Evolutionary conservation across 257 asterid species (phyloP).

Genomic region (Primulina eburnea): DNA sequence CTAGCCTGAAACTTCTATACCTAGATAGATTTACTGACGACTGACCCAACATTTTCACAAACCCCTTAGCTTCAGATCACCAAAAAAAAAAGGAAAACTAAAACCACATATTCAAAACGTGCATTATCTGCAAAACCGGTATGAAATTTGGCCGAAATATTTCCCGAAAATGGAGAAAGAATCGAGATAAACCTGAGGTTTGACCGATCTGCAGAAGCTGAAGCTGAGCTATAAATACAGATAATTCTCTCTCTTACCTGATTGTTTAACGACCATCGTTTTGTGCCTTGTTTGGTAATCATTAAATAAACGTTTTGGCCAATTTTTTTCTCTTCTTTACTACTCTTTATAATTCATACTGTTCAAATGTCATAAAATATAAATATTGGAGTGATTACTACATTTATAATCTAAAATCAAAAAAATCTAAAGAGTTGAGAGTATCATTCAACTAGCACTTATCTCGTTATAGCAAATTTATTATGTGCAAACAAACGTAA

Average conservation of each 20-base stretch:
- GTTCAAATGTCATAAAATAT: no score
- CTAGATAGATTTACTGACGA: conserved; percentile 35
- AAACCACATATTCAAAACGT: neutral
- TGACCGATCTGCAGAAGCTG: conserved; percentile 7
- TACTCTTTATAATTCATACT: no score
- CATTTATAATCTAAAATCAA: no score
- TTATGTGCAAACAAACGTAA: no score
- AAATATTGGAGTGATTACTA: no score
- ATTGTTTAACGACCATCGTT: no score
- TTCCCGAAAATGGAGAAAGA: neutral
- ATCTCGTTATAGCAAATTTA: no score
- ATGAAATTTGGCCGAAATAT: conserved; percentile 9
- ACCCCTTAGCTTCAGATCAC: neutral
- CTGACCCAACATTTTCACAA: conserved; percentile 34
- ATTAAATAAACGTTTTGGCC: no score
- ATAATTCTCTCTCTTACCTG: neutral
- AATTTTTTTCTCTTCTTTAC: no score
- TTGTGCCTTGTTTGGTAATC: no score
- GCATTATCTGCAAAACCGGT: neutral
- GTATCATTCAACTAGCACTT: no score
- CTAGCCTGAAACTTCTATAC: conserved; percentile 50
- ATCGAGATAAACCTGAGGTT: conserved; percentile 1
- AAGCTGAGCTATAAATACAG: conserved; percentile 14
- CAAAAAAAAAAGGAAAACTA: neutral
- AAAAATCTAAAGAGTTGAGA: no score